A percentile compares a stretch with the other conserved stretches of the same genome.
Evolutionary conservation across 306 rosid genomes (phyloP).

Genomic region (Cyclanthera cordifolia): DNA sequence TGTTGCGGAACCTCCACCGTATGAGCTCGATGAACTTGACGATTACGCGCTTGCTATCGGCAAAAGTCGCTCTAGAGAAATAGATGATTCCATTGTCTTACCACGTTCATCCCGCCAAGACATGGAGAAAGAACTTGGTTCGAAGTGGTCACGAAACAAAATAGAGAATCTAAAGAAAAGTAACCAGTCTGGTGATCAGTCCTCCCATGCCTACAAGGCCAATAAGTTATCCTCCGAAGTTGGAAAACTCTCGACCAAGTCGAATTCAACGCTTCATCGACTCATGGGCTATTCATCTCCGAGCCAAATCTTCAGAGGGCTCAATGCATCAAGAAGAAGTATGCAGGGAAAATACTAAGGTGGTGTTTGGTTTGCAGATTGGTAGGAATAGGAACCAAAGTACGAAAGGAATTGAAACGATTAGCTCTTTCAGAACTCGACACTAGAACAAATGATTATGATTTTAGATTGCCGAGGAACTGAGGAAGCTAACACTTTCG

Average conservation of each 20-base stretch:
- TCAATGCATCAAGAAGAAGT: constrained; percentile 18
- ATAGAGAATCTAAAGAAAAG: constrained; percentile 13
- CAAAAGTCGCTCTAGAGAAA: constrained; percentile 52
- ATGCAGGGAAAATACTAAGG: constrained; percentile 16
- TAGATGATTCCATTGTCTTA: constrained; percentile 27
- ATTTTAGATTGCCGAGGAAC: constrained; percentile 4
- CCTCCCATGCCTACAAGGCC: constrained; percentile 22
- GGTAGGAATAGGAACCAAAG: background rate
- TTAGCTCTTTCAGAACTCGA: background rate
- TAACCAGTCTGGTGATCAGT: constrained; percentile 7
- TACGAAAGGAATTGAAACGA: background rate
- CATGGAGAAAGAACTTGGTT: constrained; percentile 21
- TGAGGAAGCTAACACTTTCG: background rate
- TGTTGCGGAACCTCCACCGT: constrained; percentile 33
- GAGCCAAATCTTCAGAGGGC: constrained; percentile 47
- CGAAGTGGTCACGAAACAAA: constrained; percentile 25
- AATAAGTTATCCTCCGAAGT: constrained; percentile 30
- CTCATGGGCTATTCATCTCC: constrained; percentile 81
- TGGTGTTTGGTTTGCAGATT: background rate
- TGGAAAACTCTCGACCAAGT: constrained; percentile 17
- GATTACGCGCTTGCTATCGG: constrained; percentile 30
- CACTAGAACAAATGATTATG: background rate
- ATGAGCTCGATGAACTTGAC: constrained; percentile 23
- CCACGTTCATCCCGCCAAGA: constrained; percentile 24
- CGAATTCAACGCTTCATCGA: constrained; percentile 56